phyloP scores from a whole-genome alignment of 768 basidiomycete species.

The Auricularia auricula-judae region DNA sequence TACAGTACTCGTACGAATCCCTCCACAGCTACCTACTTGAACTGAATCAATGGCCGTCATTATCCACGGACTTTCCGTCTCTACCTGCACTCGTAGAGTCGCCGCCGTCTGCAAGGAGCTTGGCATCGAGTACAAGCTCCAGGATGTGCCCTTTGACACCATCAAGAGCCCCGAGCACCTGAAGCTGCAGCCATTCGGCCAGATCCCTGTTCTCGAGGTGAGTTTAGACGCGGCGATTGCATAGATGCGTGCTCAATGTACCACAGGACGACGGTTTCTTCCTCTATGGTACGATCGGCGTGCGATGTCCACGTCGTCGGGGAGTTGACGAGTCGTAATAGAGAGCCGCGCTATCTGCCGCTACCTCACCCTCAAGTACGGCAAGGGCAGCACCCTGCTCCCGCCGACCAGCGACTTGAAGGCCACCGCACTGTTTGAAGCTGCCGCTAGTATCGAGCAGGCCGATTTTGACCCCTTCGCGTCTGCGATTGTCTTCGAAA shows the following conservation, averaged over 20 bases:
- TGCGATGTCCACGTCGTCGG: not conserved
- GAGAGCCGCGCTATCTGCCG: slow-evolving; percentile 52
- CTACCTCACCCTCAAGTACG: slow-evolving; percentile 47
- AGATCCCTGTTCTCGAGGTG: slow-evolving; percentile 41
- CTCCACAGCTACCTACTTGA: not conserved
- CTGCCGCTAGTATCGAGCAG: slow-evolving; percentile 37
- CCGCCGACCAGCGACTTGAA: slow-evolving; percentile 28
- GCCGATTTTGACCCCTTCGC: slow-evolving; percentile 44
- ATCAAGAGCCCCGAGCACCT: slow-evolving; percentile 34
- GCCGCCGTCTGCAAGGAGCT: slow-evolving; percentile 44
- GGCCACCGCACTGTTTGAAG: slow-evolving; percentile 37
- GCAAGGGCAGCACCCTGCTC: slow-evolving; percentile 33
- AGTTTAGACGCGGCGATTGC: not conserved
- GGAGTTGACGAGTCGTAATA: not conserved
- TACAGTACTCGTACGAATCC: not conserved
- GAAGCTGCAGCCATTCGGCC: slow-evolving; percentile 48
- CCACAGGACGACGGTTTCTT: slow-evolving; percentile 44
- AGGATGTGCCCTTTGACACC: slow-evolving; percentile 32
- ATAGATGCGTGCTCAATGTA: not conserved
- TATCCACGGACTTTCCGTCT: slow-evolving; percentile 22
- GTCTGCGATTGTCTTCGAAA: slow-evolving; percentile 31
- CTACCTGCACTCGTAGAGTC: slow-evolving; percentile 43
- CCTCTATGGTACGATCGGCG: slow-evolving; percentile 24
- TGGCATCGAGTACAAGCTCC: slow-evolving; percentile 41
- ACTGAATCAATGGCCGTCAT: slow-evolving; percentile 18